Conservation (phyloP, 2,329 filamentous ascomycete species). For the Colletotrichum eremochloae region DNA sequence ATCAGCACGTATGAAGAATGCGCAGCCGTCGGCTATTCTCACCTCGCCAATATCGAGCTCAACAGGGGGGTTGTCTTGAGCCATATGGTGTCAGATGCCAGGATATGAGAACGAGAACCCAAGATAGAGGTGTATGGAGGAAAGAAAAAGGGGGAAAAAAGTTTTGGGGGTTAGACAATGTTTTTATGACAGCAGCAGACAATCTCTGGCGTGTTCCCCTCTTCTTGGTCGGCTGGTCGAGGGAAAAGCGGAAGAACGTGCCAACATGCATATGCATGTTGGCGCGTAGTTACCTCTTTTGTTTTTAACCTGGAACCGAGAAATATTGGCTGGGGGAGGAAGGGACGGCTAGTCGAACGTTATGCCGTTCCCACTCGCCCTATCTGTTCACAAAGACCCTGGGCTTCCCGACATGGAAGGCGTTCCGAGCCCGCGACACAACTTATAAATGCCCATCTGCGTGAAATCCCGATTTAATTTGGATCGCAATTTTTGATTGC, state of each 20-base stretch:
- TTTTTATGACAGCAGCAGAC: neutral
- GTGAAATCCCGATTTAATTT: neutral
- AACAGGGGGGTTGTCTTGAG: neutral
- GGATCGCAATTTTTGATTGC: neutral
- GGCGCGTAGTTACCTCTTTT: neutral
- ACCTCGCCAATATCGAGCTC: neutral
- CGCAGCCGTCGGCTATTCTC: neutral
- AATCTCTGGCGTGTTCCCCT: neutral
- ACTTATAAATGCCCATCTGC: neutral
- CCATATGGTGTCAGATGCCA: neutral
- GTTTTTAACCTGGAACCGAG: neutral
- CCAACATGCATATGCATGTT: constrained; percentile 8
- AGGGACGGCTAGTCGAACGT: neutral
- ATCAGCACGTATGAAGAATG: neutral
- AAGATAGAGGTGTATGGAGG: neutral
- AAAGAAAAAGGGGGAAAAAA: neutral
- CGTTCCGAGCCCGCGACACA: neutral
- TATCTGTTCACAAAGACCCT: neutral
- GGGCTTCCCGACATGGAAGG: neutral
- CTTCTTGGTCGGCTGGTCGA: neutral
- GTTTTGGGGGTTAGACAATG: neutral
- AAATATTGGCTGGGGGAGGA: neutral
- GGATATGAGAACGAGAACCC: neutral
- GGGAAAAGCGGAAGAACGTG: neutral
- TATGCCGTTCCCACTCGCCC: neutral